Base-by-base conservation (phyloP, 768 basidiomycete species). In the Lentinula lateritia region DNA sequence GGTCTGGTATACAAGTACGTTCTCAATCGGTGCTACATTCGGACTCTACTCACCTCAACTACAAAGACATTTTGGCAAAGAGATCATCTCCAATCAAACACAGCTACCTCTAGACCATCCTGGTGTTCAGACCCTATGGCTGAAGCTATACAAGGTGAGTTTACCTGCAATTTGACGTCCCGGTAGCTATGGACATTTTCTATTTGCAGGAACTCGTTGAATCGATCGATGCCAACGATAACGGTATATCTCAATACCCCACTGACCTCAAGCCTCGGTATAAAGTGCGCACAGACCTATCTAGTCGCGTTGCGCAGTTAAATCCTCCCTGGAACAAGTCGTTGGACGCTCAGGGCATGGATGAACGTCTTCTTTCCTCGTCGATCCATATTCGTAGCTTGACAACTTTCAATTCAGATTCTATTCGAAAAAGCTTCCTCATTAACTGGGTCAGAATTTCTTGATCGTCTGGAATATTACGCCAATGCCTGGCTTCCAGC, bases 261-360 rank as follows among this genome's bases (percentile, higher is more conserved):
- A 73, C 78, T 2, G 86, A 87, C 56, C 71, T 89, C 60, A 77
- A 82, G 63, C 83, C 90, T 8, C 81, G 76, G 61, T 99, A 98
- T 76, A 81, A 82, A 65, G 86, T 77, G 64, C 78, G 85, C 50
- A 96, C 95, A 12, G 92, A 96, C 73, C 75, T 99, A 6, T 90
- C 91, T 13, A 85, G 86, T 65, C 87, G 96, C 61, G 90, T 99
- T 28, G 85, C 83, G 6, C 77, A 80, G 67, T 81, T 98, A 53
- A 99, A 99, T 73, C 93, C 96, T 3, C 78, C 86, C 7, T 99
- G 96, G 96, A 98, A 98, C 71, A 85, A 96, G 71, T 71, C 84
- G 3, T 71, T 76, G n/a, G 85, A 85, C 67, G 75, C 87, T n/a
- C 70, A 82, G 60, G 77, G 78, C 23, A 76, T 91, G 46, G 91